phyloP scores from a whole-genome alignment of 2,329 filamentous ascomycete species.

The Talaromyces sp. region DNA sequence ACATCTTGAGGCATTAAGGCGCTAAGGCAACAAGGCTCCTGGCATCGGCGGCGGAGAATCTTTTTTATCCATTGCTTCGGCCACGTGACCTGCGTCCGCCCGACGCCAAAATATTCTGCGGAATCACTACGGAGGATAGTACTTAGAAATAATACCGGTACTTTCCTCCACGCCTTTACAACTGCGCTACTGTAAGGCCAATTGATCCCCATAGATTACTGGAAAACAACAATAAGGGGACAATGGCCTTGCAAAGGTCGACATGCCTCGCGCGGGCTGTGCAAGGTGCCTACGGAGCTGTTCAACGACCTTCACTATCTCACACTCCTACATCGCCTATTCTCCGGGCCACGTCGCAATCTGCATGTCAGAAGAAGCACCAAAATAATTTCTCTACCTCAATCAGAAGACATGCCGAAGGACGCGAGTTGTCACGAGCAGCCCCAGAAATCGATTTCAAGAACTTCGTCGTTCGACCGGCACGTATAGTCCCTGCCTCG shows the following conservation, averaged over 20 bases:
- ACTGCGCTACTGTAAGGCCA: slow-evolving; percentile 17
- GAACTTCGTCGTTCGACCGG: slow-evolving; percentile 42
- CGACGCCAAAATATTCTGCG: slow-evolving; percentile 16
- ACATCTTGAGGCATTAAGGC: slow-evolving; percentile 3
- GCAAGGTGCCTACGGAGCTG: slow-evolving; percentile 30
- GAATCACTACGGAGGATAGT: background rate
- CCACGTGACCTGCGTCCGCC: slow-evolving; percentile 24
- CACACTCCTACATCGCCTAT: slow-evolving; percentile 30
- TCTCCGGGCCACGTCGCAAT: background rate
- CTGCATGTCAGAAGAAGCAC: slow-evolving; percentile 14
- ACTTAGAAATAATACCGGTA: background rate
- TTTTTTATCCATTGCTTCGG: slow-evolving; percentile 14
- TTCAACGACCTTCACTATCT: slow-evolving; percentile 41
- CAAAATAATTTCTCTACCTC: slow-evolving; percentile 23
- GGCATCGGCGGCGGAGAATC: slow-evolving; percentile 25
- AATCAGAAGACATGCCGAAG: slow-evolving; percentile 27
- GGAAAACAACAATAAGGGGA: slow-evolving; percentile 18
- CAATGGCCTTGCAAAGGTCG: slow-evolving; percentile 39
- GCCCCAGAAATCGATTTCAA: slow-evolving; percentile 35
- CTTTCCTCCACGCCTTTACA: slow-evolving; percentile 16
- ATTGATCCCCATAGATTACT: slow-evolving; percentile 15
- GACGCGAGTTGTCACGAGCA: slow-evolving; percentile 26
- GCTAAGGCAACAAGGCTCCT: background rate
- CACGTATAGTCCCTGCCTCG: slow-evolving; percentile 76
- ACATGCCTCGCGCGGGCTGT: slow-evolving; percentile 33